Conservation (phyloP, 352 stramenopile species). For the Pythium aristosporum region DNA sequence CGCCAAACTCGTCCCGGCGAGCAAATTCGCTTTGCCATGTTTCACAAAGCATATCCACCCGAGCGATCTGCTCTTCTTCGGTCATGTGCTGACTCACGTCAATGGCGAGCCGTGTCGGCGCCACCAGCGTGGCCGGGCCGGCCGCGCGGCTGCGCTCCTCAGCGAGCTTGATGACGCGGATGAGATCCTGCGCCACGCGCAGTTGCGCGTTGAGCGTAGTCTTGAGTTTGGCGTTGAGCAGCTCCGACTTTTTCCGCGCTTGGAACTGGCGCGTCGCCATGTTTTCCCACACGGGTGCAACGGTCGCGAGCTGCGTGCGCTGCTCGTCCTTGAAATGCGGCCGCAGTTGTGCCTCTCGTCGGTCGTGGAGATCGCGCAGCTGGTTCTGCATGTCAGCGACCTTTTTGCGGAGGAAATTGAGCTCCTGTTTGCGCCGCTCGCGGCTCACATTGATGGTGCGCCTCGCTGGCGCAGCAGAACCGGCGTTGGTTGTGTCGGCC, state of each 20-base stretch:
- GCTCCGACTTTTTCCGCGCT: conserved; percentile 3
- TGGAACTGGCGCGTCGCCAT: conserved; percentile 19
- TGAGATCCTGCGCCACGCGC: conserved; percentile 13
- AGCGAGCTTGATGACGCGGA: conserved; percentile 9
- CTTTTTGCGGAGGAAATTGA: conserved; percentile 9
- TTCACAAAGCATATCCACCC: neutral
- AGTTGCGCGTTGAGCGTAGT: neutral
- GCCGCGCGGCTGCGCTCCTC: neutral
- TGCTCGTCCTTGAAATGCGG: neutral
- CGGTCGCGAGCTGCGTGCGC: conserved; percentile 7
- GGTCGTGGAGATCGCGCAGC: neutral
- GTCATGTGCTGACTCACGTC: conserved; percentile 4
- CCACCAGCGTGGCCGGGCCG: neutral
- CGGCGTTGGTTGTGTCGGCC: neutral
- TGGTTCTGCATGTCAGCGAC: conserved; percentile 10
- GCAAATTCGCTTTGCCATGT: conserved; percentile 6
- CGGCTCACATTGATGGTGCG: conserved; percentile 16
- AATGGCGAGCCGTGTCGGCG: neutral
- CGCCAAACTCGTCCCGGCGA: conserved; percentile 2
- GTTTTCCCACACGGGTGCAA: conserved; percentile 24
- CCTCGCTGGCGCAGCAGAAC: neutral
- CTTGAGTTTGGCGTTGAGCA: conserved; percentile 13
- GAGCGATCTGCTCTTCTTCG: conserved; percentile 10
- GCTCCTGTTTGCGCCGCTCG: conserved; percentile 23
- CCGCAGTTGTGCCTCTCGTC: conserved; percentile 4